Conservation (phyloP, 176 grass and related monocot genomes). For the Avena atlantica region DNA sequence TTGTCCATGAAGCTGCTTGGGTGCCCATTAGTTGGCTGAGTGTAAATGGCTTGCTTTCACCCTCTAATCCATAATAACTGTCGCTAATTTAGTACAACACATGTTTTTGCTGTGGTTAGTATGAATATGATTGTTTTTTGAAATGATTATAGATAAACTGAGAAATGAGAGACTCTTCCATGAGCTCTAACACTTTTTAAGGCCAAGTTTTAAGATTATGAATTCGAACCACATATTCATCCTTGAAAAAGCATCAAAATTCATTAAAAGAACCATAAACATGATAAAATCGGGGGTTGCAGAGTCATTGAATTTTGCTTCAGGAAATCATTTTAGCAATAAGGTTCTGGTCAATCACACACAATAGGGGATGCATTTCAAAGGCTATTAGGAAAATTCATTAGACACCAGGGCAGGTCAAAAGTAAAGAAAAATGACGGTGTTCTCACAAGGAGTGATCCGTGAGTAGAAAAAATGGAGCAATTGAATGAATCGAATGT, state of each 20-base stretch:
- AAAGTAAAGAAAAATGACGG: neutral
- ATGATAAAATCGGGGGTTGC: neutral
- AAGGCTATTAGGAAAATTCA: neutral
- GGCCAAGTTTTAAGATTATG: neutral
- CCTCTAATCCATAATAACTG: no score
- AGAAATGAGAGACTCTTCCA: neutral
- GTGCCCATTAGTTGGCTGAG: neutral
- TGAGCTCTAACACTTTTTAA: neutral
- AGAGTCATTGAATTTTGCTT: neutral
- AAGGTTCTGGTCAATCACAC: neutral
- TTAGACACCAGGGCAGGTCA: neutral
- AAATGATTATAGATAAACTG: neutral
- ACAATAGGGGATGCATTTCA: neutral
- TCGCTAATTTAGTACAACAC: no score
- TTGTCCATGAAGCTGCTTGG: neutral
- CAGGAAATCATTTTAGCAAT: neutral
- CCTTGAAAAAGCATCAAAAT: neutral
- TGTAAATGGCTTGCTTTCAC: neutral
- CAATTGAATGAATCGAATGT: conserved; percentile 85
- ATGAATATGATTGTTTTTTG: neutral
- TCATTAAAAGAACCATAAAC: neutral
- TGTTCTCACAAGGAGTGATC: neutral
- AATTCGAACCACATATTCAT: neutral
- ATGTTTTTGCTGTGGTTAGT: neutral
- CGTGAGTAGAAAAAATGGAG: conserved; percentile 31